Conservation (phyloP, 805 yeast genomes). For the Suhomyces xylopsoci region DNA sequence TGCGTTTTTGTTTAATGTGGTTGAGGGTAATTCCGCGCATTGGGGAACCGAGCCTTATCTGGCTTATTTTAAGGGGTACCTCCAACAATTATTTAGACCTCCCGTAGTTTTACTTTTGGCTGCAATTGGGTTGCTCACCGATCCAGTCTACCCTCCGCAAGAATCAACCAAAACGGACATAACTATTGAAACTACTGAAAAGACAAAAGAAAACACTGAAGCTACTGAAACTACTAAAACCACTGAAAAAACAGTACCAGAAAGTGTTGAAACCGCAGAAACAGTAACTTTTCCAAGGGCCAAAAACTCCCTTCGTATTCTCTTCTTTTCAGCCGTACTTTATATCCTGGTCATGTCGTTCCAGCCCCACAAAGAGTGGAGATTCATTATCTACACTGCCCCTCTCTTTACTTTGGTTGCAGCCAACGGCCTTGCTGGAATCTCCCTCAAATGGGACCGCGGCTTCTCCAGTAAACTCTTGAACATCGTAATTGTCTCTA, state of each 20-base stretch:
- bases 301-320: constrained; percentile 38
- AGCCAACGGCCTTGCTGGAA: constrained; percentile 52
- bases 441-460: constrained; percentile 16
- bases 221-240: neutral
- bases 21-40: constrained; percentile 65
- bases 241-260: too few relatives aligned
- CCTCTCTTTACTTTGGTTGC: constrained; percentile 68
- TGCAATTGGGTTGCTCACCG: constrained; percentile 41
- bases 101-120: constrained; percentile 42
- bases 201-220: too few relatives aligned
- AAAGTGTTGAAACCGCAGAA: neutral
- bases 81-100: constrained; percentile 36
- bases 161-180: too few relatives aligned
- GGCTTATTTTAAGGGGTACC: constrained; percentile 60
- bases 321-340: constrained; percentile 49
- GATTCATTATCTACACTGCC: constrained; percentile 74
- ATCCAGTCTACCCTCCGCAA: constrained; percentile 31
- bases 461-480: constrained; percentile 27
- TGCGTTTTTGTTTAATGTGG: constrained; percentile 70
- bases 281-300: constrained; percentile 17
- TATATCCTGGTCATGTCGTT: constrained; percentile 67
- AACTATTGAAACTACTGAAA: too few relatives aligned
- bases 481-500: constrained; percentile 18
- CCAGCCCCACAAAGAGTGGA: constrained; percentile 93
- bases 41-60: constrained; percentile 85